Conservation (phyloP, 768 basidiomycete species). For the Boletus patriciae region DNA sequence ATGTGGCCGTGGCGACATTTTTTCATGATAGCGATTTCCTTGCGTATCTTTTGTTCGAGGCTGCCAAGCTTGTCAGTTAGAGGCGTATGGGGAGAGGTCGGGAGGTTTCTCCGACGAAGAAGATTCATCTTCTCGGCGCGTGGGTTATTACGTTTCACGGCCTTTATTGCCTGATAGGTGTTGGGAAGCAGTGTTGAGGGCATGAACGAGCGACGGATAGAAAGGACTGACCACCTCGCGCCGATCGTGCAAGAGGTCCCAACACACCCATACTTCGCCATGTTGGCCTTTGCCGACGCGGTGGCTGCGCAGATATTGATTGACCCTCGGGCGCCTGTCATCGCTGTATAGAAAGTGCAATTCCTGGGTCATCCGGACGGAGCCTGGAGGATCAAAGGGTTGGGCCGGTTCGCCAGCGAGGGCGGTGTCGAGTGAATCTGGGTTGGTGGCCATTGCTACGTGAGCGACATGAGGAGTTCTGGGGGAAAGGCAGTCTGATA, state of each 20-base stretch:
- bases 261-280: constrained; percentile 82
- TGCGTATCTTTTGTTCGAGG: constrained; percentile 80
- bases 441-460: constrained; percentile 25
- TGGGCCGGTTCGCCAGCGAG: constrained; percentile 39
- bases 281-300: constrained; percentile 88
- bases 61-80: constrained; percentile 69
- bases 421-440: constrained; percentile 24
- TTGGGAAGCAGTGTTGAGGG: constrained; percentile 9
- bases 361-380: constrained; percentile 51
- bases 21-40: constrained; percentile 99
- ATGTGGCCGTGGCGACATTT: constrained; percentile 89
- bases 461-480: constrained; percentile 29
- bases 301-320: constrained; percentile 79
- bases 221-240: constrained; percentile 46
- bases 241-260: constrained; percentile 47
- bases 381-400: constrained; percentile 41
- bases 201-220: constrained; percentile 7
- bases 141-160: constrained; percentile 69
- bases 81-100: constrained; percentile 46
- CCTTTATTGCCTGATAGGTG: constrained; percentile 69
- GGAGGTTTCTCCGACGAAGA: constrained; percentile 49
- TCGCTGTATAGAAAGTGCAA: constrained; percentile 42
- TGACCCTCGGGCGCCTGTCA: constrained; percentile 56
- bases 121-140: constrained; percentile 63
- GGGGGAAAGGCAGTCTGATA: constrained; percentile 7